phyloP scores from a whole-genome alignment of 306 rosid genomes.

The Casuarina cunninghamiana region DNA sequence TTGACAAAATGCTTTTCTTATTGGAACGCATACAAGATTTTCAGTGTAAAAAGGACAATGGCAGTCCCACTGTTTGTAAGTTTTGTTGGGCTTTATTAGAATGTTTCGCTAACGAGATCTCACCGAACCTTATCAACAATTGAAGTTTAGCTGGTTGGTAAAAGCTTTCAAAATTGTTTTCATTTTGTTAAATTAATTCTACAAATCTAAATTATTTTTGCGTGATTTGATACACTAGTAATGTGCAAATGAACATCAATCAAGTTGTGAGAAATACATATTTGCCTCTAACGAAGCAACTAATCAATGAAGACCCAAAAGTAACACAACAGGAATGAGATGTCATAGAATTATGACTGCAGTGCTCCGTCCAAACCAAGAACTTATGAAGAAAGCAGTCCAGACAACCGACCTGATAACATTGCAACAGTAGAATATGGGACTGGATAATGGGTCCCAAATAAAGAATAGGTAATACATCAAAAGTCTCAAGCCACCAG shows the following conservation, averaged over 20 bases:
- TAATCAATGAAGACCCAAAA: no score
- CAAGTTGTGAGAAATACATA: background rate
- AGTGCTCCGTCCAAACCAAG: no score
- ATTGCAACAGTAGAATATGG: background rate
- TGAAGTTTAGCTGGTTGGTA: background rate
- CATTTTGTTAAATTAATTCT: background rate
- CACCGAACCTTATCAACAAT: background rate
- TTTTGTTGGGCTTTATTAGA: background rate
- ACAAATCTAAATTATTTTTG: no score
- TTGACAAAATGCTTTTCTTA: no score
- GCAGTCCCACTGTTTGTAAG: background rate
- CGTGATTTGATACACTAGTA: background rate
- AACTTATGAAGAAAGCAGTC: no score
- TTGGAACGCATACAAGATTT: no score
- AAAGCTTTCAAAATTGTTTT: background rate
- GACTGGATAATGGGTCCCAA: background rate
- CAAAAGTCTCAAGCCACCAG: background rate
- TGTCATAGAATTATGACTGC: no score
- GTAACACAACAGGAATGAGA: no score
- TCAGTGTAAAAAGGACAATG: no score
- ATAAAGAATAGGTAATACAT: background rate
- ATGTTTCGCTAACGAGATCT: background rate
- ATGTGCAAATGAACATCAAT: background rate
- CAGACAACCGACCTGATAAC: background rate
- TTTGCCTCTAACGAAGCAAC: no score